Conservation (phyloP, 768 basidiomycete species). For the Asterophora parasitica region DNA sequence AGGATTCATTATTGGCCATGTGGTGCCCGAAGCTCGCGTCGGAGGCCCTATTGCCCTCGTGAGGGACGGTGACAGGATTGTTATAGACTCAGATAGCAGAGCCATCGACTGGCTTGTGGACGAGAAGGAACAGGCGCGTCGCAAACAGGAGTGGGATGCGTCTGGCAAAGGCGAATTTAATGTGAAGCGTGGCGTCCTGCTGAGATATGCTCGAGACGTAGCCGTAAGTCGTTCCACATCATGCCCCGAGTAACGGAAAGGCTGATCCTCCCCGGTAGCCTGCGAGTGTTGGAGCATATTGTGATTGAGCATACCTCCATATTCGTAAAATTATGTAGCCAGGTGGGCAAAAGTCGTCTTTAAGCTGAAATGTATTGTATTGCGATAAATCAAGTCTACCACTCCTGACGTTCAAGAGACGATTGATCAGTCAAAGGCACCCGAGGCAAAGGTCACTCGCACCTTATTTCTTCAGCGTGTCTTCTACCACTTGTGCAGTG, state of each 20-base stretch:
- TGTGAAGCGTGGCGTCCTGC: slow-evolving; percentile 69
- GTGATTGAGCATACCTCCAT: slow-evolving; percentile 45
- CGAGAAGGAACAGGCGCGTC: slow-evolving; percentile 57
- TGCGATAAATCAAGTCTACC: no score
- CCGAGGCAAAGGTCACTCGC: neutral
- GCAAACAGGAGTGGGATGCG: slow-evolving; percentile 65
- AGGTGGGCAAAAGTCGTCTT: neutral
- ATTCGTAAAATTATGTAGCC: neutral
- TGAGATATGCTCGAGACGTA: slow-evolving; percentile 81
- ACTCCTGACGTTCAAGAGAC: neutral
- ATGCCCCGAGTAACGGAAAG: neutral
- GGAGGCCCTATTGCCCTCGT: slow-evolving; percentile 89
- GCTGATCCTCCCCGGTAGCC: slow-evolving; percentile 41
- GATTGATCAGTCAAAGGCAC: neutral
- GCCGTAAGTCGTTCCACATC: slow-evolving; percentile 51
- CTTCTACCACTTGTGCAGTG: slow-evolving; percentile 16
- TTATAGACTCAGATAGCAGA: slow-evolving; percentile 64
- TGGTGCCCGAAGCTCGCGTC: slow-evolving; percentile 59
- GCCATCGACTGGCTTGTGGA: slow-evolving; percentile 70
- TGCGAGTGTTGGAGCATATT: slow-evolving; percentile 78
- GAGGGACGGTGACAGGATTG: slow-evolving; percentile 73
- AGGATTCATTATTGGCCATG: slow-evolving; percentile 53
- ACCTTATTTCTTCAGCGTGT: slow-evolving; percentile 14
- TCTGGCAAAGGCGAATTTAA: slow-evolving; percentile 60
- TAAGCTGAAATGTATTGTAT: neutral